Base-by-base conservation (phyloP, 2,329 filamentous ascomycete genomes). In the Corniculantispora saksenae region DNA sequence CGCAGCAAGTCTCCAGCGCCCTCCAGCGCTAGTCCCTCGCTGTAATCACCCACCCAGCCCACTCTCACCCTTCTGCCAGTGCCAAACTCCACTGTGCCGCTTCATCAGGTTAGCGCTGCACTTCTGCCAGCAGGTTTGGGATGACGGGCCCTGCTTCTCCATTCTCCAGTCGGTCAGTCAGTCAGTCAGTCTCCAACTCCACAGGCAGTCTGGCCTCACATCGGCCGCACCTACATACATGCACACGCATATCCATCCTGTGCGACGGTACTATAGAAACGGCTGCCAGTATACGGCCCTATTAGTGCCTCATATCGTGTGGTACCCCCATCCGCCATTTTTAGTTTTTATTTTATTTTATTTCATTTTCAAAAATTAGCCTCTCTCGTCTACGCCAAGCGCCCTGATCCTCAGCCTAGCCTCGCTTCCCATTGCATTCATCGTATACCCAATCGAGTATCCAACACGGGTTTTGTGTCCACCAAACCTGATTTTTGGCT, bases 401-500 rank as follows among this genome's bases (percentile, higher is more conserved):
- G 29, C 53, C n/a, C 13, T 56, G 32, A 23, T 40, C 53, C 23
- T 21, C 32, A 40, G 53, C 21, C 32, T 43, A 43, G 38, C n/a
- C 32, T 48, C 45, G 25, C 40, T n/a, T 32, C 21, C 32, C 23
- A 57, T 21, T 8, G 8, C 23, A 48, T 50, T 21, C 23, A 59
- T 50, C 57, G 29, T 50, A 38, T 50, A 17, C 29, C 57, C 57
- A 60, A 50, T 60, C 57, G 43, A 27, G 45, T 60, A 60, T 50
- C 43, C 57, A 50, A 60, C 25, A 19, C 27, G 13, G 19, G 4
- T 25, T 19, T 43, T 29, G 40, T 35, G 56, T 40, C 43, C 38
- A 57, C 35, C 51, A 35, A 54, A 32, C 27, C 19, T 27, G 53
- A 10, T 55, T 55, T 38, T 17, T 51, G 48, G 23, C 17, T 43